Conservation (phyloP, 164 flowering plant genomes). For the Taxillus chinensis region DNA sequence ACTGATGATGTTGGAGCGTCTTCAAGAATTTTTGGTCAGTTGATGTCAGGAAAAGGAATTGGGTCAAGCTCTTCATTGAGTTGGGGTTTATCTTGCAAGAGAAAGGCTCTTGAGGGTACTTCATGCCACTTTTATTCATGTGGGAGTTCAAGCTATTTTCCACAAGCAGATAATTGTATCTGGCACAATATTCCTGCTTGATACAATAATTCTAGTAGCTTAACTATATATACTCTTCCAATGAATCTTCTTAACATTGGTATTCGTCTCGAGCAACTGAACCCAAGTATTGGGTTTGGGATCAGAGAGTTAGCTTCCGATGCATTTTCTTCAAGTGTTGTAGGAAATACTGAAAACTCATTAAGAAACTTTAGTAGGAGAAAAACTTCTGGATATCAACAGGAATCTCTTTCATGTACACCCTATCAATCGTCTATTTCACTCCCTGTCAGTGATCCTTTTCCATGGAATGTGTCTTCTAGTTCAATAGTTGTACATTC, state of each 20-base stretch:
- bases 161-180: conserved; percentile 19
- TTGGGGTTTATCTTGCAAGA: conserved; percentile 53
- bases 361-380: conserved; percentile 32
- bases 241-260: conserved; percentile 7
- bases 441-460: conserved; percentile 20
- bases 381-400: conserved; percentile 17
- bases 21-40: conserved; percentile 23
- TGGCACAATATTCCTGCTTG: conserved; percentile 15
- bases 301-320: conserved; percentile 22
- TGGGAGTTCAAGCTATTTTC: conserved; percentile 29
- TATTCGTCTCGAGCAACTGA: conserved; percentile 18
- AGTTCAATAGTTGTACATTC: conserved; percentile 26
- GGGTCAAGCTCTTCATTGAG: conserved; percentile 28
- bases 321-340: conserved; percentile 15
- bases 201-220: conserved; percentile 18
- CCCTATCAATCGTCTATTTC: conserved; percentile 19
- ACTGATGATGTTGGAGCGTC: conserved; percentile 21
- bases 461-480: conserved; percentile 32
- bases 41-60: conserved; percentile 17
- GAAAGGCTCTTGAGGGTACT: conserved; percentile 51
- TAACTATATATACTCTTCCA: conserved; percentile 22
- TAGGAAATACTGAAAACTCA: conserved; percentile 20
- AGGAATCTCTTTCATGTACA: conserved; percentile 22
- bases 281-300: conserved; percentile 21
- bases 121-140: conserved; percentile 30